Evolutionary conservation across 768 basidiomycete species (phyloP), one percentile per base, ranked within the genome.

Genomic region (Tubosaeta sp.): DNA sequence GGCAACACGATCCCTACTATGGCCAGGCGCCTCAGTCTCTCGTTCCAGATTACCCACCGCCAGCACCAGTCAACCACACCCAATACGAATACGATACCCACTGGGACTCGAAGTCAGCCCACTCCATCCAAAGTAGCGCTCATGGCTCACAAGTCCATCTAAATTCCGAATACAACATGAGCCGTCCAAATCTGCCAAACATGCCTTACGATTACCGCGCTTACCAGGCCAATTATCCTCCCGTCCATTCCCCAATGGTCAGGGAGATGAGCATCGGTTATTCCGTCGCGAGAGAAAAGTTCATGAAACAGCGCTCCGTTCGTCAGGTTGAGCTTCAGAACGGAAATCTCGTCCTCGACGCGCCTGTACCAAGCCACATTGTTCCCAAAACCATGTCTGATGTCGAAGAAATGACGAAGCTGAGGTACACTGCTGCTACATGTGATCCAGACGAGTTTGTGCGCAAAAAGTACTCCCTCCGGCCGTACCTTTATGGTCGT

Each of bases 401-500:
- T 57, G 69, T 79, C 17, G 88, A 91, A 59, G 89, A 91, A 64
- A 84, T 85, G 73, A 81, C 82, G 51, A 90, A 88, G 72, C 83
- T 93, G 82, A 76, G 91, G 45, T 93, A 93, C 68, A 91, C 90
- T 6, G 91, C 90, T 4, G 88, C 87, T 1, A 92, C 91, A 2
- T 91, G 90, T 62, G 91, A 93, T 68, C 91, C 91, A 6, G 90
- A 94, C 63, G 84, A 91, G 44, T 94, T 93, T 70, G 84, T 88
- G 82, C 68, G 78, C 27, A 81, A 76, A 43, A 83, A 84, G 55
- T 91, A 90, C 67, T 83, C 88, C 6, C 78, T 94, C 22, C 76
- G 91, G 22, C 91, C 83, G 5, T 93, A 85, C 68, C 77, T 93
- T 1, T 80, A 82, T 60, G 82, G 83, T 51, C 85, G 93, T 49